A percentile compares a stretch with the other conserved stretches of the same genome.
phyloP scores from a whole-genome alignment of 164 flowering plant species.

The Macadamia tetraphylla region DNA sequence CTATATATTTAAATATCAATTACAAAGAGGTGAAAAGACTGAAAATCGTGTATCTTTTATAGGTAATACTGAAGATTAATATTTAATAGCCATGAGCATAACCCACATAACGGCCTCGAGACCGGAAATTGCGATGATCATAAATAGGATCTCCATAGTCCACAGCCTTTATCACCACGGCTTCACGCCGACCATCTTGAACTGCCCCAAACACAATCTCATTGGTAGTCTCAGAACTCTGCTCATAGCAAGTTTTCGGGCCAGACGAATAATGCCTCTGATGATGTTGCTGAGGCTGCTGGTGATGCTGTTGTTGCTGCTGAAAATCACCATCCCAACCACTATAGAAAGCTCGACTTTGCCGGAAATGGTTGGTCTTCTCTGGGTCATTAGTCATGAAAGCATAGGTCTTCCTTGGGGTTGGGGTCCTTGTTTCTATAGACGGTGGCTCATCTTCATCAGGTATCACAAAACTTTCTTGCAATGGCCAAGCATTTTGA shows the following conservation, averaged over 20 bases:
- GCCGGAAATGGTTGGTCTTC: constrained; percentile 56
- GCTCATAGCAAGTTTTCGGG: constrained; percentile 68
- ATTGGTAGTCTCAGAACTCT: constrained; percentile 50
- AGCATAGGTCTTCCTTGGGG: constrained; percentile 78
- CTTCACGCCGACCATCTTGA: constrained; percentile 39
- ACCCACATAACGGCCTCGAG: constrained; percentile 36
- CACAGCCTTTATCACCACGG: constrained; percentile 53
- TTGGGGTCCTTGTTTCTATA: constrained; percentile 68
- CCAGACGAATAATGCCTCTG: constrained; percentile 49
- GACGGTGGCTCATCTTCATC: constrained; percentile 89
- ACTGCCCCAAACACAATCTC: constrained; percentile 92
- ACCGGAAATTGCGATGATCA: constrained; percentile 45
- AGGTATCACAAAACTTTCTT: constrained; percentile 77
- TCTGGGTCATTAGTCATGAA: constrained; percentile 87
- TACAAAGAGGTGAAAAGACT: constrained; percentile 7
- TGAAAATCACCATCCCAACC: constrained; percentile 57
- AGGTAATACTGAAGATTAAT: constrained; percentile 1
- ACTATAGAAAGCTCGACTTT: constrained; percentile 46
- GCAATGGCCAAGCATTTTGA: constrained; percentile 60
- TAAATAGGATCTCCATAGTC: constrained; percentile 47
- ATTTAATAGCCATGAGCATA: constrained; percentile 31
- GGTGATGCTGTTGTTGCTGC: constrained; percentile 33
- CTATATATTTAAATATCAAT: constrained; percentile 6
- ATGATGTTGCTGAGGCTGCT: constrained; percentile 44
- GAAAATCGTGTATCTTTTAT: constrained; percentile 17